A percentile compares a stretch with the other conserved stretches of the same genome.
Evolutionary conservation across 2,329 filamentous ascomycete genomes (phyloP).

Genomic region (Cordyceps tenuipes): DNA sequence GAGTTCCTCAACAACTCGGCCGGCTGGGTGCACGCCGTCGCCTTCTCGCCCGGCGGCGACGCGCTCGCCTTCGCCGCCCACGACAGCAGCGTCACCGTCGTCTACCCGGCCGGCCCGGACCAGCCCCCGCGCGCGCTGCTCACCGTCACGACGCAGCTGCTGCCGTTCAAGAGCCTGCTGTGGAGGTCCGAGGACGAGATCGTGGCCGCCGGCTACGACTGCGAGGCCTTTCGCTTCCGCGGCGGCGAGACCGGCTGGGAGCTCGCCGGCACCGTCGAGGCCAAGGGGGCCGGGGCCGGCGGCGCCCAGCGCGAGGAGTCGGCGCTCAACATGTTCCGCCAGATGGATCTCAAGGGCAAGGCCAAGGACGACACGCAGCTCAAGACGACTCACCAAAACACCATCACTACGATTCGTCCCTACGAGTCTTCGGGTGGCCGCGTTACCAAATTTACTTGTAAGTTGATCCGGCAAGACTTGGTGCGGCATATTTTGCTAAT

Average conservation of each 20-base stretch:
- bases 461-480: conserved; percentile 30
- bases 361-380: conserved; percentile 85
- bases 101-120: conserved; percentile 86
- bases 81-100: conserved; percentile 92
- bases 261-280: conserved; percentile 71
- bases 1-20: conserved; percentile 95
- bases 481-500: conserved; percentile 16
- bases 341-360: conserved; percentile 98
- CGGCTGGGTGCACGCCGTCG: conserved; percentile 90
- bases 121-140: conserved; percentile 86
- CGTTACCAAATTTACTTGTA: conserved; percentile 80
- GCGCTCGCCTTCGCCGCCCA: conserved; percentile 92
- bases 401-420: conserved; percentile 73
- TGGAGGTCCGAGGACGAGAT: conserved; percentile 93
- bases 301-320: conserved; percentile 70
- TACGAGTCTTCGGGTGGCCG: conserved; percentile 59
- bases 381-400: conserved; percentile 95
- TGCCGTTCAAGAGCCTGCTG: conserved; percentile 86
- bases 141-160: conserved; percentile 77
- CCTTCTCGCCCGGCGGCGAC: conserved; percentile 86
- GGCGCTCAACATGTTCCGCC: conserved; percentile 93
- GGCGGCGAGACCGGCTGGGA: conserved; percentile 77
- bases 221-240: conserved; percentile 81
- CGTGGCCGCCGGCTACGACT: conserved; percentile 86
- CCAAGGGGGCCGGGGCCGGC: conserved; percentile 54